Evolutionary conservation across 208 protist species (phyloP).

Genomic region (Trypanosoma avium): DNA sequence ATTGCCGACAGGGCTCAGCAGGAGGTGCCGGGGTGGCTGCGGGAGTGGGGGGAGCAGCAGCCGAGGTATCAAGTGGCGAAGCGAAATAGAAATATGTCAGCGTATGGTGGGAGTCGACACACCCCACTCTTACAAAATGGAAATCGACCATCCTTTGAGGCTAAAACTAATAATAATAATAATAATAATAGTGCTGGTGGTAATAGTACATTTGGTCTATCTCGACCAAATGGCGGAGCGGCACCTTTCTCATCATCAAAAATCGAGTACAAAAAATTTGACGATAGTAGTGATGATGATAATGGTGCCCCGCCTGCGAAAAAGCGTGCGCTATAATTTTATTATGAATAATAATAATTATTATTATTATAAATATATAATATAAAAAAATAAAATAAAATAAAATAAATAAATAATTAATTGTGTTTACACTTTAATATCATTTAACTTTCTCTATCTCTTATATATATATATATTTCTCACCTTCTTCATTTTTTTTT

Average conservation of each 20-base stretch:
- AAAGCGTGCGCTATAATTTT: constrained; percentile 6
- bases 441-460: too few species aligned
- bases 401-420: too few species aligned
- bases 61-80: constrained; percentile 36
- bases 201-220: constrained; percentile 43
- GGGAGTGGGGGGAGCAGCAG: constrained; percentile 63
- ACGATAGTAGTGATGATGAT: constrained; percentile 66
- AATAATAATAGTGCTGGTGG: constrained; percentile 11
- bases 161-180: constrained; percentile 6
- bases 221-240: constrained; percentile 19
- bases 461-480: too few species aligned
- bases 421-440: too few species aligned
- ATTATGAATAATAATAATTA: neutral
- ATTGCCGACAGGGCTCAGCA: constrained; percentile 76
- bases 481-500: too few species aligned
- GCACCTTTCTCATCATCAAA: constrained; percentile 40
- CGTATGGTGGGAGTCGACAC: constrained; percentile 29
- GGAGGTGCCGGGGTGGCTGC: constrained; percentile 67
- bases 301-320: constrained; percentile 30
- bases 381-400: constrained; percentile 3
- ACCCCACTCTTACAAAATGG: constrained; percentile 52
- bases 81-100: constrained; percentile 74
- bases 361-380: neutral
- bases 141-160: constrained; percentile 28
- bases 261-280: constrained; percentile 58